Evolutionary conservation across 108 stramenopile genomes (phyloP), one percentile per base, ranked within the genome.

Genomic region (Pseudonitzschia pungens): DNA sequence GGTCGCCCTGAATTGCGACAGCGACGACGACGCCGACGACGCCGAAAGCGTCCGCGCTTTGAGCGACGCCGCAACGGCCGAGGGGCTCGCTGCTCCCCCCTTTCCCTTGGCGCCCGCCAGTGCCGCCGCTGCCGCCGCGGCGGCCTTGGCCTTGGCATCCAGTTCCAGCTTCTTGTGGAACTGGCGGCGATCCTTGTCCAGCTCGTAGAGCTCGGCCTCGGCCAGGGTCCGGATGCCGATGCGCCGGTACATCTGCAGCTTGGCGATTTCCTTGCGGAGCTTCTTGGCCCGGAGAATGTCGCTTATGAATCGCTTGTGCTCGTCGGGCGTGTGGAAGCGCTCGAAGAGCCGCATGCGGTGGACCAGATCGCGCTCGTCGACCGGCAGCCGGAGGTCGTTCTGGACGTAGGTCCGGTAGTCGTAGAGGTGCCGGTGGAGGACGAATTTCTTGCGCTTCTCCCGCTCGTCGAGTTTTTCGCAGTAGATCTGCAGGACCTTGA

Each of bases 211-310:
- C 81, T 96, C 92, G 8, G 89, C 95, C 74, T 96, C 92, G 0
- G 85, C 87, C 42, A 92, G 70, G 21, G 92, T 81, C 4, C 69
- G 79, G 36, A 96, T 91, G 36, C 95, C 95, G 68, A 96, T 82
- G 8, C 91, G 82, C 33, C 92, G 89, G 73, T 92, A 96, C 84
- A 88, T 91, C 89, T 96, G 92, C 51, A 98, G 89, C 70, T 93
- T 92, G 73, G 94, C 95, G 75, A 98, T 98, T 73, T 96, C 95
- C 72, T 95, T 94, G 42, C 96, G 85, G 21, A 97, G 79, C 36
- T 84, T 72, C 71, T 93, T 91, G 8, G 95, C 93, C 63, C 89
- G 82, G 20, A 97, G 72, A 20, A 97, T 80, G 59, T 94, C 89
- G 11, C 76, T 62, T 45, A 97, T 72, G 66, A 97, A 93, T 65